These are phyloP conservation scores for Myriangium duriaei DNA, from an alignment of 2,329 filamentous ascomycete genomes.

Conservation along the genomic window DNA sequence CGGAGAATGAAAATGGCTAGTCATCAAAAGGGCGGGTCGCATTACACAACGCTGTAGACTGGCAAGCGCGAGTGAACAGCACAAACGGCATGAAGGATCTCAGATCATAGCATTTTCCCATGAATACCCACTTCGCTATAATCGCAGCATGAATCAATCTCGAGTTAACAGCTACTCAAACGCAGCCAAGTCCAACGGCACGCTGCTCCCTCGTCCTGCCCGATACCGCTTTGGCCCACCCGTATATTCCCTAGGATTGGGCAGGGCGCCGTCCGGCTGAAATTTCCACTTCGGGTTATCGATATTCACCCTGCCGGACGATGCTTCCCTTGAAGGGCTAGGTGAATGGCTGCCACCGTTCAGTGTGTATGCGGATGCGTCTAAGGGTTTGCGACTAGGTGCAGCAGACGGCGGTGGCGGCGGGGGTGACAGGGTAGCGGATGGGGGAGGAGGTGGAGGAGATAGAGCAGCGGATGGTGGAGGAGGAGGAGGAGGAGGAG, in stretches of 20 bases:
- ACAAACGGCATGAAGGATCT: too few species aligned
- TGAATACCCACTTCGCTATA: too few species aligned
- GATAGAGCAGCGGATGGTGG: slow-evolving; percentile 20
- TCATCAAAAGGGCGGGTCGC: too few species aligned
- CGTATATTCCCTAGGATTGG: slow-evolving; percentile 70
- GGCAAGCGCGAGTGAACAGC: too few species aligned
- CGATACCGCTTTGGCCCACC: slow-evolving; percentile 69
- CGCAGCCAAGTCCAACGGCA: slow-evolving; percentile 69
- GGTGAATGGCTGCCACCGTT: slow-evolving; percentile 23
- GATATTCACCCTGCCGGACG: slow-evolving; percentile 36
- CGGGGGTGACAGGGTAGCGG: slow-evolving; percentile 8
- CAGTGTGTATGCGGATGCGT: slow-evolving; percentile 23
- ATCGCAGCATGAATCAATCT: too few species aligned
- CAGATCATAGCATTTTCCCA: too few species aligned
- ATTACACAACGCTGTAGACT: too few species aligned
- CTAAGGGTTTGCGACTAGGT: slow-evolving; percentile 14
- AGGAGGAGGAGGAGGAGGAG: slow-evolving; percentile 21
- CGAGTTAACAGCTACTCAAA: too few species aligned
- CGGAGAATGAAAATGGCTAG: too few species aligned
- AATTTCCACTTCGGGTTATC: slow-evolving; percentile 80
- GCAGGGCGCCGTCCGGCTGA: slow-evolving; percentile 66
- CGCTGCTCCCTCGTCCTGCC: slow-evolving; percentile 84
- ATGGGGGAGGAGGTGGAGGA: slow-evolving; percentile 10
- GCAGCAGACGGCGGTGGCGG: slow-evolving; percentile 26
- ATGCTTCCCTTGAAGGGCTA: slow-evolving; percentile 7